Evolutionary conservation across 2,329 filamentous ascomycete genomes (phyloP), one percentile per base, ranked within the genome.

Genomic region (Verticillium dahliae): DNA sequence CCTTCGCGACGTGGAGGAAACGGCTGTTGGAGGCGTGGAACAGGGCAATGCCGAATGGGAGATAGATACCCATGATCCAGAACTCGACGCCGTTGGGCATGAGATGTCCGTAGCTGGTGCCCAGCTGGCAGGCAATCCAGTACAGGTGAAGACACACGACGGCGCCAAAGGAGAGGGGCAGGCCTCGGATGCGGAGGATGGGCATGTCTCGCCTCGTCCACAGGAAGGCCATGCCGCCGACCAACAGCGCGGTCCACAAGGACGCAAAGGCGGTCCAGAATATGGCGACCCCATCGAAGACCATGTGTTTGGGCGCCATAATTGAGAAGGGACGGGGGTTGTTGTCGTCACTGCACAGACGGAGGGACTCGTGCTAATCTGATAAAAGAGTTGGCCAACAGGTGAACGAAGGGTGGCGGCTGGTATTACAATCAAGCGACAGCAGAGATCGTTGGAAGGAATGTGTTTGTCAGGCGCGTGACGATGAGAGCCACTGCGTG

Each of bases 21-120:
- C 84, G 83, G 67, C 78, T 81, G 69, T 88, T 87, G 63, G 83
- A 82, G 22, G 84, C 86, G 68, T 89, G 86, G 69, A 89, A 89
- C 4, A 90, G 73, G 9, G 85, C 86, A 60, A 90, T 85, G 27
- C 87, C 86, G 57, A 85, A 81, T 10, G 87, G 87, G 3, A 89
- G 75, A 70, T 85, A 86, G 60, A 85, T 77, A 63, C 82, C 81
- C 87, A 89, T 89, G 71, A 87, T 80, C 85, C 86, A 89, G 70
- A 80, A 90, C 71, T 88, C 84, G 15, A 77, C 76, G 22, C 79
- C 74, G 59, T 83, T 83, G 0, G 84, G 82, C 59, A 75, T 72
- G 1, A 79, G 63, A 2, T 76, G 71, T 1, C 73, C 74, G 59
- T 77, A 72, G 22, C 72, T 67, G 61, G 80, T 80, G 1, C 68